Base-by-base conservation (phyloP, 1,284 basidiomycete species). In the Agroathelia rolfsii region DNA sequence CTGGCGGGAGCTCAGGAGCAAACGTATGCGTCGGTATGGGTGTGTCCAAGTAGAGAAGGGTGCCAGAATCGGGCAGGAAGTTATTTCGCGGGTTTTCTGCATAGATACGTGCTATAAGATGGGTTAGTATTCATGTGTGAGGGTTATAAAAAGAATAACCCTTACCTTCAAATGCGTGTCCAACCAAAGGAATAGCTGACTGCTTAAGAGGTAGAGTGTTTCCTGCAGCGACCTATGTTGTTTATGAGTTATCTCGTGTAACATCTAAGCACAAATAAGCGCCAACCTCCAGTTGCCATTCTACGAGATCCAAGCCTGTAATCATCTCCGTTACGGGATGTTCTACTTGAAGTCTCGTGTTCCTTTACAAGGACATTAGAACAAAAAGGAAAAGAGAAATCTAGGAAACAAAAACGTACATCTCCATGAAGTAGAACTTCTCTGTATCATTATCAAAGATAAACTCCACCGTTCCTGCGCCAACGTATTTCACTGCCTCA, bases 271-370 rank as follows among this genome's bases (percentile, higher is more conserved):
- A 31, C 28, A 19, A 8, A 23, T 11, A 8, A n/a, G 11, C 30
- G 32, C 47, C 32, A 42, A 79, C 83, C 61, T 86, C 79, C 13
- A 96, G 64, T 55, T 96, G 92, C 90, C 90, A 94, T 57, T 92
- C 79, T 5, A 95, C 92, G 4, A 96, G 71, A 49, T 96, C 92
- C 22, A 90, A 65, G 0, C 89, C 86, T 0, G 86, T 92, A 28
- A 95, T 78, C 87, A 92, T 92, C 56, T 95, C 92, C 0, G 92
- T 93, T 12, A 96, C 86, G 6, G 90, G 89, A 53, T 96, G 93
- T 50, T 93, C 89, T 24, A 93, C 90, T 58, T 95, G 92, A 19
- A 96, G 55, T 30, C 92, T 73, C 4, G 88, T 93, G 52, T 95
- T 94, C 87, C 84, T 87, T 38, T 22, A 18, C 18, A 35, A 12